These are phyloP conservation scores for Rhododendron williamsianum DNA, from an alignment of 148 eudicot species.

Conservation along the genomic window DNA sequence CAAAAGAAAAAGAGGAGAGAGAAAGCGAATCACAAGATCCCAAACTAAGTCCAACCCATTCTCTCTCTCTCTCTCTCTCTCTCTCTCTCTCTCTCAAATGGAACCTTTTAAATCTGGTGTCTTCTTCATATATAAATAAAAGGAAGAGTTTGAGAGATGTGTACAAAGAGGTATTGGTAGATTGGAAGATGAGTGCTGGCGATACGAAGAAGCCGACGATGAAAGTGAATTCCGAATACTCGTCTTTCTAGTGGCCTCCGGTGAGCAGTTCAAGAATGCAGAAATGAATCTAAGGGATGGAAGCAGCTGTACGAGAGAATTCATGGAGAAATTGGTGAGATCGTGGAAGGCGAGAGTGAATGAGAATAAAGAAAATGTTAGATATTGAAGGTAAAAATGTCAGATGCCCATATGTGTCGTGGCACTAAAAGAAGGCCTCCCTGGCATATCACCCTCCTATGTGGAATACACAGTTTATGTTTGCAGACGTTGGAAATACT, in stretches of 20 bases:
- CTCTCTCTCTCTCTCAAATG: too few species aligned
- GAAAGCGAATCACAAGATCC: too few species aligned
- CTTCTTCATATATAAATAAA: too few species aligned
- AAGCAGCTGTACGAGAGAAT: too few species aligned
- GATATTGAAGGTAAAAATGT: neutral
- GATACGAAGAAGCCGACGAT: neutral
- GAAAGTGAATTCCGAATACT: neutral
- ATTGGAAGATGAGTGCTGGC: neutral
- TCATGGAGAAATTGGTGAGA: too few species aligned
- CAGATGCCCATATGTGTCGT: neutral
- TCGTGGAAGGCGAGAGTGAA: neutral
- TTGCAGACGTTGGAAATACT: slow-evolving; percentile 8
- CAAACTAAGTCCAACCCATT: too few species aligned
- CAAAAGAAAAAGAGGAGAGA: too few species aligned
- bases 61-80: too few species aligned
- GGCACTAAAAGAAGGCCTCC: neutral
- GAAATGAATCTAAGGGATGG: too few species aligned
- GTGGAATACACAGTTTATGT: neutral
- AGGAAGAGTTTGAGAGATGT: neutral
- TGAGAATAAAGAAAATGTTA: neutral
- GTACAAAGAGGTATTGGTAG: neutral
- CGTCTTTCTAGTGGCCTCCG: neutral
- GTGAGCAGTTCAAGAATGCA: neutral
- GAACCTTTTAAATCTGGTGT: neutral
- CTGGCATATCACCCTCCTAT: neutral